A percentile compares a stretch with the other conserved stretches of the same genome.
These are phyloP conservation scores for Hypoxylon sp. DNA, from an alignment of 2,329 filamentous ascomycete genomes.

Conservation along the genomic window DNA sequence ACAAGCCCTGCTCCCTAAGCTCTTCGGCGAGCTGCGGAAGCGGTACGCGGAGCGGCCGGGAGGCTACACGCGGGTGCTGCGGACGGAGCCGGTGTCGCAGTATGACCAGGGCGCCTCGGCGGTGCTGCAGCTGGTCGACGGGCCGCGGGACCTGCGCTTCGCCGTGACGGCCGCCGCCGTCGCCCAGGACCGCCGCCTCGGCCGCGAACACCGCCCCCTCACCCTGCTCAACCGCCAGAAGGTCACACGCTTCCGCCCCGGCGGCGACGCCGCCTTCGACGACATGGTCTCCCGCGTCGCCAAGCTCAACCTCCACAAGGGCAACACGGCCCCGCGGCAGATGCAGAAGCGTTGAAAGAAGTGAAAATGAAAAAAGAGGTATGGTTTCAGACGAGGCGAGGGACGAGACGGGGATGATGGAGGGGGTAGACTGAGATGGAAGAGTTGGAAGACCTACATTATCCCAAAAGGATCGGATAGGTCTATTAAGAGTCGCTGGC, in stretches of 20 bases:
- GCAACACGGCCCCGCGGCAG: too few relatives aligned
- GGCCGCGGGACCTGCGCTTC: conserved; percentile 91
- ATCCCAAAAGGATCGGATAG: too few relatives aligned
- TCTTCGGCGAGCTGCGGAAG: conserved; percentile 82
- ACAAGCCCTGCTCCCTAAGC: conserved; percentile 76
- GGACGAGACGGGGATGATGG: too few relatives aligned
- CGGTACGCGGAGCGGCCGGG: conserved; percentile 83
- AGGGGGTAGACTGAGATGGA: too few relatives aligned
- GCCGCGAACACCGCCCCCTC: conserved; percentile 66
- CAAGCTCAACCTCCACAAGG: conserved; percentile 44
- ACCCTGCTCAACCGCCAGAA: conserved; percentile 83
- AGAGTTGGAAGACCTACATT: too few relatives aligned
- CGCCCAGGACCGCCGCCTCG: conserved; percentile 66
- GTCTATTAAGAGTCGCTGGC: too few relatives aligned
- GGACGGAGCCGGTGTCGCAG: conserved; percentile 85
- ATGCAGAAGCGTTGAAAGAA: background rate
- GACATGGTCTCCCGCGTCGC: conserved; percentile 61
- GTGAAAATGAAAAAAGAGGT: conserved; percentile 1
- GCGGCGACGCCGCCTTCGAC: conserved; percentile 74
- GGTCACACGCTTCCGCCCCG: conserved; percentile 76
- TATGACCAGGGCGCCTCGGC: conserved; percentile 87
- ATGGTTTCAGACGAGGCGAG: too few relatives aligned
- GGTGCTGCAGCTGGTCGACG: conserved; percentile 94
- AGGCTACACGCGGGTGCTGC: conserved; percentile 93
- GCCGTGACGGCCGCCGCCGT: conserved; percentile 89